Conservation (phyloP, 1,139 yeast species). For the Geotrichum carabidarum region DNA sequence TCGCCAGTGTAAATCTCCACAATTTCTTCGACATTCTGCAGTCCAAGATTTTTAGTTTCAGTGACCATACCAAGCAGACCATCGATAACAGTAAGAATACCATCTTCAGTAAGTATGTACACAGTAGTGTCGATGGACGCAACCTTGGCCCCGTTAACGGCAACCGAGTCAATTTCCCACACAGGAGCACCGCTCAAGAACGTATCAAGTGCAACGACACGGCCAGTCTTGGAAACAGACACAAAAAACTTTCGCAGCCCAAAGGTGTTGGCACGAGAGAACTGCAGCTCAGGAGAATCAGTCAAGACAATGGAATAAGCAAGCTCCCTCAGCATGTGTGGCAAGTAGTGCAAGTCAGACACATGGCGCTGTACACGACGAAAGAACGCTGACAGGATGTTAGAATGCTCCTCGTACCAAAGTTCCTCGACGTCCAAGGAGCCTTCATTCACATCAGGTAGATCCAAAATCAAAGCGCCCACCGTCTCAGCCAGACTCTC, state of each 20-base stretch:
- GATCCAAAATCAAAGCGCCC: conserved; percentile 42
- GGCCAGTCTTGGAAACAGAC: conserved; percentile 43
- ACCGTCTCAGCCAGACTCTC: conserved; percentile 43
- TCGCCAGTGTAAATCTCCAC: not conserved
- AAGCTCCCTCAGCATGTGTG: not conserved
- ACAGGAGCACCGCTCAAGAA: conserved; percentile 36
- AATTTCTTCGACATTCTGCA: conserved; percentile 15
- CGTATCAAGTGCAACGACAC: conserved; percentile 45
- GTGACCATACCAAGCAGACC: conserved; percentile 25
- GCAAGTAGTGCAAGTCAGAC: conserved; percentile 22
- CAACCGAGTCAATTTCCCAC: conserved; percentile 41
- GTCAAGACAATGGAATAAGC: not conserved
- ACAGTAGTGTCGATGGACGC: conserved; percentile 14
- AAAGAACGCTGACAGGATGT: conserved; percentile 41
- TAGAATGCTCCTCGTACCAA: conserved; percentile 39
- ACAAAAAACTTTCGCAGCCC: conserved; percentile 50
- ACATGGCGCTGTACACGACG: conserved; percentile 43
- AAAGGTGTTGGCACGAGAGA: conserved; percentile 36
- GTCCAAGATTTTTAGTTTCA: not conserved
- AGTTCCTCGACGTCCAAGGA: conserved; percentile 40
- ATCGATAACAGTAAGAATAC: conserved; percentile 24
- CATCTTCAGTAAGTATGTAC: conserved; percentile 25
- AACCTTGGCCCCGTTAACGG: conserved; percentile 23
- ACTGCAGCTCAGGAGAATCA: conserved; percentile 4
- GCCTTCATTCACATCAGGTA: conserved; percentile 34